Conservation (phyloP, 306 rosid genomes). For the Vicia sativa region DNA sequence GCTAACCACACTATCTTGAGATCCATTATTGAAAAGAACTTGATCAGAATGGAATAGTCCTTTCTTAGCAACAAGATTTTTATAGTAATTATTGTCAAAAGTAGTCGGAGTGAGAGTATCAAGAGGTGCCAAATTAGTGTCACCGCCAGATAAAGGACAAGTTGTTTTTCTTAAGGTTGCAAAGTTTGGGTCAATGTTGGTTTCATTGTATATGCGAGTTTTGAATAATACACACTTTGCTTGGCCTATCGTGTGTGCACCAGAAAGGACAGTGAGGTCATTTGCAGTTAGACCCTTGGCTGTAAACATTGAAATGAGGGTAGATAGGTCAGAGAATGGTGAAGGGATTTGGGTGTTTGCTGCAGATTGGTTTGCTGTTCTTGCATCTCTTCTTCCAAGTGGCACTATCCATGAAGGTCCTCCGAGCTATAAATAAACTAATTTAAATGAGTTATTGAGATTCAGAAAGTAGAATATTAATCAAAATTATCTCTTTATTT, state of each 20-base stretch:
- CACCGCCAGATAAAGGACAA: constrained; percentile 62
- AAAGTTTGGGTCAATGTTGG: constrained; percentile 62
- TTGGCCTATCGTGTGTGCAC: constrained; percentile 69
- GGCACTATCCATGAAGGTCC: constrained; percentile 73
- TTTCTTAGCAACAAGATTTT: constrained; percentile 46
- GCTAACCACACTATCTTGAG: constrained; percentile 64
- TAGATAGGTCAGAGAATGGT: constrained; percentile 50
- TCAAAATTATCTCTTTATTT: not conserved
- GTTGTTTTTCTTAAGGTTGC: constrained; percentile 46
- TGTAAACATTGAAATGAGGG: constrained; percentile 49
- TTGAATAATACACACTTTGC: constrained; percentile 55
- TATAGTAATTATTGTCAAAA: constrained; percentile 68
- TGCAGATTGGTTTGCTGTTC: constrained; percentile 62
- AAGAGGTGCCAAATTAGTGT: constrained; percentile 62
- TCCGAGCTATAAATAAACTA: constrained; percentile 52
- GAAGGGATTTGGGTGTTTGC: constrained; percentile 66
- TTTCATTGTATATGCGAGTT: constrained; percentile 63
- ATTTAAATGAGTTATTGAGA: not conserved
- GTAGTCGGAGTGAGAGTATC: constrained; percentile 38
- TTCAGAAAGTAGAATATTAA: not conserved
- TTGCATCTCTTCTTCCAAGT: constrained; percentile 71
- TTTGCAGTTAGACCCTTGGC: constrained; percentile 48
- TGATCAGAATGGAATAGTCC: constrained; percentile 83
- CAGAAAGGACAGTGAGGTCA: constrained; percentile 72
- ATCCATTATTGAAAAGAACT: constrained; percentile 58